Evolutionary conservation across 139 green algal species (phyloP), one percentile per base, ranked within the genome.

Genomic region (Pseudopediastrum boryanum): DNA sequence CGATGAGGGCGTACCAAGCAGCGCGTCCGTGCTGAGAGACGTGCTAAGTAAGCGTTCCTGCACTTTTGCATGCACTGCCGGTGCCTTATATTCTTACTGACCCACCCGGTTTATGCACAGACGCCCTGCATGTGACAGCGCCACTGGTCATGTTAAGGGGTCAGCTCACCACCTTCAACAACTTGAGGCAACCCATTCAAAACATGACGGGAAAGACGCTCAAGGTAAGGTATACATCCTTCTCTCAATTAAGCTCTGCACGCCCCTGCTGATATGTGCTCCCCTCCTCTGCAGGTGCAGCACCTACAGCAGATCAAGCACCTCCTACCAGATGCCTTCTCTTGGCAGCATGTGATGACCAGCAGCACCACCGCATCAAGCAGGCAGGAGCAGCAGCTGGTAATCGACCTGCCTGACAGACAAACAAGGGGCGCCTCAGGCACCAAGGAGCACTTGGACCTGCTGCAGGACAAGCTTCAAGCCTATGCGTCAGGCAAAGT

Each of bases 261-360:
- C 23, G 1, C 23, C 50, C 50, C 50, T 61, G 50, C 50, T 61
- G 50, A 23, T 61, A 25, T 61, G 23, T 29, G 23, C 50, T 61
- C 65, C 58, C 63, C 23, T 56, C 36, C 2, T 48, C 29, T 61
- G 29, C 70, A 89, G 85, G 62, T 90, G 1, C 54, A 77, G 51
- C 76, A 90, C 61, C 31, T 88, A 2, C 83, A 86, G 68, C 86
- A 88, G 70, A 90, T 90, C 58, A 90, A 88, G 70, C 44, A 64
- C 36, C 63, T 90, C 13, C 79, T 64, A 48, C 86, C 86, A 9
- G 62, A 82, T 3, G 77, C 81, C 5, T 84, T 90, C n/a, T 79
- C 77, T 2, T 90, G 86, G 86, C 73, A 88, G 48, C 85, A 87
- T 72, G 74, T 88, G 29, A 71, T 78, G 3, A 44, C 42, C 13